Conservation (phyloP, 352 stramenopile genomes). For the Phytophthora quininea region DNA sequence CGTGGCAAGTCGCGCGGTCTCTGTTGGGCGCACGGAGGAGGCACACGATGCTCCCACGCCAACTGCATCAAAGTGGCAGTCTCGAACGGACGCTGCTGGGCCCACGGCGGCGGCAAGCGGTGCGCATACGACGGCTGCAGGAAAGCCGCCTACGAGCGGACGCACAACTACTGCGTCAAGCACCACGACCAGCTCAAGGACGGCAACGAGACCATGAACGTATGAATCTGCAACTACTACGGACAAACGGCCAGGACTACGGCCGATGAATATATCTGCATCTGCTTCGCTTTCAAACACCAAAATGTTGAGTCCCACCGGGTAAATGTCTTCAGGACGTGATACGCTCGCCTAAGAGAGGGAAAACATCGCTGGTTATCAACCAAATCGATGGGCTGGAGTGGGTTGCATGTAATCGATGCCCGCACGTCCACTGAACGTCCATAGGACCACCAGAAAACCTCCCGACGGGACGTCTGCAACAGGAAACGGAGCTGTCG, state of each 20-base stretch:
- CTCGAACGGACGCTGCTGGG: slow-evolving; percentile 46
- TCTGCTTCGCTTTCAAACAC: too few relatives aligned
- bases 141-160: slow-evolving; percentile 56
- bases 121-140: slow-evolving; percentile 38
- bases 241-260: background rate
- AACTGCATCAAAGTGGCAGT: slow-evolving; percentile 50
- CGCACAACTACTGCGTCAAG: slow-evolving; percentile 35
- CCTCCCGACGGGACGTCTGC: background rate
- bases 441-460: background rate
- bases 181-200: slow-evolving; percentile 9
- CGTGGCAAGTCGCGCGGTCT: slow-evolving; percentile 70
- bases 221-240: background rate
- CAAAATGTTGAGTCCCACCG: too few relatives aligned
- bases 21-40: slow-evolving; percentile 78
- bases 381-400: too few relatives aligned
- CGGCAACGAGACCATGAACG: background rate
- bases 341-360: too few relatives aligned
- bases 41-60: slow-evolving; percentile 44
- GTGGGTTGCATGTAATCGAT: too few relatives aligned
- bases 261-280: too few relatives aligned
- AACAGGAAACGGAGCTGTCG: too few relatives aligned
- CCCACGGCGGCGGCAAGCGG: slow-evolving; percentile 46
- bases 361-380: too few relatives aligned
- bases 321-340: too few relatives aligned
- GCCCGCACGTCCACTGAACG: too few relatives aligned